Percentiles rank a stretch among this genome's conserved stretches.
These are phyloP conservation scores for button mushroom (Agaricus bisporus) DNA, from an alignment of 768 basidiomycete species.

Conservation along the genomic window DNA sequence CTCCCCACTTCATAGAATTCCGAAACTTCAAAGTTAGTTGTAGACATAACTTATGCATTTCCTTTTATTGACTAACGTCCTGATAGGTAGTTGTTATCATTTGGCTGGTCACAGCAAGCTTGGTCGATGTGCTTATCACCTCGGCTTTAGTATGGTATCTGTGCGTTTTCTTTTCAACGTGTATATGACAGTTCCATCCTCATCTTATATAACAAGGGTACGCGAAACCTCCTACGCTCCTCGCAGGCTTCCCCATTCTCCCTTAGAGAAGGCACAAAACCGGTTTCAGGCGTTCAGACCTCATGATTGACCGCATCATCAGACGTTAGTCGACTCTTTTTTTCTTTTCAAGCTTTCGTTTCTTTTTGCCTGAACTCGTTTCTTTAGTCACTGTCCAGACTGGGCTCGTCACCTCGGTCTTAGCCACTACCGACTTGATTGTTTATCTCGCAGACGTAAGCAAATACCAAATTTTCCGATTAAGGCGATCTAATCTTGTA, in stretches of 20 bases:
- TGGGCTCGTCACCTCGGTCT: conserved; percentile 16
- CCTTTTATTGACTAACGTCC: not conserved
- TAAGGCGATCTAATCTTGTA: not conserved
- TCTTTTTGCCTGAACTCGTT: not conserved
- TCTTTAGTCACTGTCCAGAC: conserved; percentile 19
- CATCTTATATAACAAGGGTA: conserved; percentile 1
- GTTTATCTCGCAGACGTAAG: conserved; percentile 19
- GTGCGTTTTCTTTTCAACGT: conserved; percentile 1
- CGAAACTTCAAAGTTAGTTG: conserved; percentile 12
- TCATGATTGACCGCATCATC: conserved; percentile 19
- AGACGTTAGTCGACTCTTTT: conserved; percentile 13
- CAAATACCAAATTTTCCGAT: not conserved
- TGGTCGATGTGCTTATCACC: conserved; percentile 14
- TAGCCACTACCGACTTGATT: conserved; percentile 16
- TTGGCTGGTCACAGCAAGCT: conserved; percentile 12
- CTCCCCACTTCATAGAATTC: conserved; percentile 12
- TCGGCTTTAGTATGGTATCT: conserved; percentile 13
- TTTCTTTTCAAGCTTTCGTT: not conserved
- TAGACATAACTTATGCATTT: not conserved
- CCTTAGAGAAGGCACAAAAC: conserved; percentile 16
- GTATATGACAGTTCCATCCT: not conserved
- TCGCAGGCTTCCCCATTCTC: not conserved
- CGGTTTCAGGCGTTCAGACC: conserved; percentile 16
- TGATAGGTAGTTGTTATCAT: conserved; percentile 12
- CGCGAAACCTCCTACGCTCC: not conserved